Conservation (phyloP, 495 filamentous ascomycete species). For the Penicillium odoratum region DNA sequence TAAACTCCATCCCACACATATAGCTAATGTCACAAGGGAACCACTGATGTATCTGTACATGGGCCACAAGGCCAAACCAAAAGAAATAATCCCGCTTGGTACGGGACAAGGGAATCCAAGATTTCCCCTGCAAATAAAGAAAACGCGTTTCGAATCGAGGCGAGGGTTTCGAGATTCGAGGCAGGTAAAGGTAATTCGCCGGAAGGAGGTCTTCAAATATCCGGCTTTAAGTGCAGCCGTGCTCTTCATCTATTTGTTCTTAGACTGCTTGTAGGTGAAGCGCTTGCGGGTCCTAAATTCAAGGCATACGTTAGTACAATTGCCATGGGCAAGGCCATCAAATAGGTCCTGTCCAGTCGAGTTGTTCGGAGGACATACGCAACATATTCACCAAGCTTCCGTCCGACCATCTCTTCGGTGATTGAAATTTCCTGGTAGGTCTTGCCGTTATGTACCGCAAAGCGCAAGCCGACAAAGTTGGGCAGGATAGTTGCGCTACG, state of each 20-base stretch:
- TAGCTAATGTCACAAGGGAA: constrained; percentile 30
- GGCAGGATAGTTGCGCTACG: constrained; percentile 91
- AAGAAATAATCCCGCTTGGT: neutral
- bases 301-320: neutral
- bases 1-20: constrained; percentile 30
- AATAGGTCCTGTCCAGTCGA: neutral
- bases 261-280: constrained; percentile 78
- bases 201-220: constrained; percentile 6
- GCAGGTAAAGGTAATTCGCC: neutral
- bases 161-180: neutral
- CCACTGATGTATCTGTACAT: constrained; percentile 34
- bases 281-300: constrained; percentile 75
- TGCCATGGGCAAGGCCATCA: neutral
- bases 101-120: neutral
- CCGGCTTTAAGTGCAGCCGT: constrained; percentile 7
- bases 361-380: constrained; percentile 58
- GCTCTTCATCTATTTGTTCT: constrained; percentile 59
- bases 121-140: neutral
- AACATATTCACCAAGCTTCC: constrained; percentile 95
- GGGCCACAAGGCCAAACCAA: constrained; percentile 22
- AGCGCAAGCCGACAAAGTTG: constrained; percentile 90
- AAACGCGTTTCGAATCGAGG: neutral
- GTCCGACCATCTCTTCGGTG: constrained; percentile 97
- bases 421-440: constrained; percentile 83
- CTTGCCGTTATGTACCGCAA: constrained; percentile 96